phyloP scores from a whole-genome alignment of 257 asterid genomes.

The Scutellaria galericulata region DNA sequence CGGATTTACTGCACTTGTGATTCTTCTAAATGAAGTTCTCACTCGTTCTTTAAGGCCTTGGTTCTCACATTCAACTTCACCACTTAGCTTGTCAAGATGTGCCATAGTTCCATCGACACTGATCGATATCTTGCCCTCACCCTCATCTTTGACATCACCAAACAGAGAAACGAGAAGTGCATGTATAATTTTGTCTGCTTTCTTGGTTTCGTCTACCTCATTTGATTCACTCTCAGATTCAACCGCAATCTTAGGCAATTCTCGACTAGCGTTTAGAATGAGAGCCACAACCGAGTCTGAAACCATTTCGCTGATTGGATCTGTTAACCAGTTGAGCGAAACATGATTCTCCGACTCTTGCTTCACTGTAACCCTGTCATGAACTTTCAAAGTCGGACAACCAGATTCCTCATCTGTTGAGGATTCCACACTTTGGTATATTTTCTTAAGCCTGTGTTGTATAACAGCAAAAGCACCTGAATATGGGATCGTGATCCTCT shows the following conservation, averaged over 20 bases:
- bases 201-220: slow-evolving; percentile 66
- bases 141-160: slow-evolving; percentile 82
- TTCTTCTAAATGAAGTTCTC: slow-evolving; percentile 65
- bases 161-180: slow-evolving; percentile 88
- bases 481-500: slow-evolving; percentile 91
- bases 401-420: slow-evolving; percentile 75
- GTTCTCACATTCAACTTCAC: slow-evolving; percentile 85
- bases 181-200: slow-evolving; percentile 72
- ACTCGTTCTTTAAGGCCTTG: slow-evolving; percentile 88
- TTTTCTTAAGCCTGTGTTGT: slow-evolving; percentile 83
- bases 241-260: slow-evolving; percentile 53
- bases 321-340: slow-evolving; percentile 93
- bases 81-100: slow-evolving; percentile 68
- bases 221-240: slow-evolving; percentile 56
- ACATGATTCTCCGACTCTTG: slow-evolving; percentile 86
- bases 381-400: slow-evolving; percentile 69
- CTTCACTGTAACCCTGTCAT: slow-evolving; percentile 76
- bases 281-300: slow-evolving; percentile 89
- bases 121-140: slow-evolving; percentile 65
- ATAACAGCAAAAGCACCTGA: slow-evolving; percentile 95
- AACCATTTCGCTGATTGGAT: slow-evolving; percentile 94
- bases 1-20: slow-evolving; percentile 81
- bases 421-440: slow-evolving; percentile 83
- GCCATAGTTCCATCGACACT: slow-evolving; percentile 78
- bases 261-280: slow-evolving; percentile 80